Percentiles rank a stretch among this genome's conserved stretches.
phyloP scores from a whole-genome alignment of 2,329 filamentous ascomycete genomes.

The Bipolaris sorokiniana region DNA sequence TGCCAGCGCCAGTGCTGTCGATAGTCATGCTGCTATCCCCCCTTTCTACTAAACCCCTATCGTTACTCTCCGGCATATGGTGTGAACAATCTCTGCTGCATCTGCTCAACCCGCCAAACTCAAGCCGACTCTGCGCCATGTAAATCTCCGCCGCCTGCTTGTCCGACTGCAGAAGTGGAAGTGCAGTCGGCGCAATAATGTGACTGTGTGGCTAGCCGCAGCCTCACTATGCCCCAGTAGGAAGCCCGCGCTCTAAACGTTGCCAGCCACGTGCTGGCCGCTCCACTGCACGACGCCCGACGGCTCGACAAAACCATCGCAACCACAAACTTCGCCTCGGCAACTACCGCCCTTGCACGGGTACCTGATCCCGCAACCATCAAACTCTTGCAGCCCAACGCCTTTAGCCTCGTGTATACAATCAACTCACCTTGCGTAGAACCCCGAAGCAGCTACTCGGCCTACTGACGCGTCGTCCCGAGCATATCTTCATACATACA shows the following conservation, averaged over 20 bases:
- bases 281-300: background rate
- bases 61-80: background rate
- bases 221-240: slow-evolving; percentile 5
- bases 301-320: background rate
- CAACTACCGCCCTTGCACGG: background rate
- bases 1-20: slow-evolving; percentile 6
- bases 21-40: slow-evolving; percentile 5
- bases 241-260: slow-evolving; percentile 4
- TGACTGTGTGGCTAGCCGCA: slow-evolving; percentile 6
- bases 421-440: background rate
- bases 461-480: background rate
- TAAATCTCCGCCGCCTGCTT: background rate
- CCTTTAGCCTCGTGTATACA: background rate
- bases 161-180: background rate
- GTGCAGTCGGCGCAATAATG: background rate
- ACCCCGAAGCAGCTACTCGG: background rate
- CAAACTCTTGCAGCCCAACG: slow-evolving; percentile 4
- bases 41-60: slow-evolving; percentile 8
- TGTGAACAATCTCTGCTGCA: background rate
- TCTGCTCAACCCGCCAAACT: background rate
- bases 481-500: background rate
- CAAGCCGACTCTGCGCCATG: background rate
- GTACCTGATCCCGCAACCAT: background rate
- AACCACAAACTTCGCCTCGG: background rate
- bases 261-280: slow-evolving; percentile 8